Base-by-base conservation (phyloP, 108 stramenopile species). In the Ochromonas danica region DNA sequence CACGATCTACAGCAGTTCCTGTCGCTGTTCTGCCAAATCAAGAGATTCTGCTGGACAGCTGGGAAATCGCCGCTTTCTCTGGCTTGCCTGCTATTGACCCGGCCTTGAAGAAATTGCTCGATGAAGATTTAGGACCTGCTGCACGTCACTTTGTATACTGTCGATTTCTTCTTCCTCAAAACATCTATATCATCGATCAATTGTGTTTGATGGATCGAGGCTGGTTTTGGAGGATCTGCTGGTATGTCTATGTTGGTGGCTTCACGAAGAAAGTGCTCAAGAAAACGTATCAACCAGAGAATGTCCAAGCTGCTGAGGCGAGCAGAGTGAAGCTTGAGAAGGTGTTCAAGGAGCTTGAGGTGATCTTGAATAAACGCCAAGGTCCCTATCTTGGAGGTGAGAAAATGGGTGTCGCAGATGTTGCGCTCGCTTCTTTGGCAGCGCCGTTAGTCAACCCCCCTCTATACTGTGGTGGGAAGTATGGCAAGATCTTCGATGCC, bases 341-440 rank as follows among this genome's bases (percentile, higher is more conserved):
- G 6, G 14, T 14, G 45, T 67, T 67, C 35, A 36, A 67, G 10
- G 25, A 67, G 17, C 35, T 67, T 6, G 63, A 67, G 3, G 31
- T 14, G 31, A 22, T 67, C 6, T 6, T 67, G 14, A 10, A 3
- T 10, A 33, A 67, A 10, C 17, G 31, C 30, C 17, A 6, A 28
- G 31, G 30, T 33, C 27, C 63, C 31, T 67, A 67, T 36, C 25
- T 67, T 6, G 33, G 27, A 67, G 63, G 63, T 6, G 63, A 67
- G 6, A 36, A 67, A 33, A 28, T 67, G 6, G 27, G 33, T 14
- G 3, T 67, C 17, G 63, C 63, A 6, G 63, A 67, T 25, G 25
- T 67, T 67, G 63, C 63, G 10, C 30, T 67, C 25, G 63, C 63
- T 28, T 67, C 63, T 3, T 67, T 67, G 35, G 31, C 31, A 31